Evolutionary conservation across 2,329 filamentous ascomycete genomes (phyloP), one percentile per base, ranked within the genome.

Genomic region (Paramyrothecium roridum): DNA sequence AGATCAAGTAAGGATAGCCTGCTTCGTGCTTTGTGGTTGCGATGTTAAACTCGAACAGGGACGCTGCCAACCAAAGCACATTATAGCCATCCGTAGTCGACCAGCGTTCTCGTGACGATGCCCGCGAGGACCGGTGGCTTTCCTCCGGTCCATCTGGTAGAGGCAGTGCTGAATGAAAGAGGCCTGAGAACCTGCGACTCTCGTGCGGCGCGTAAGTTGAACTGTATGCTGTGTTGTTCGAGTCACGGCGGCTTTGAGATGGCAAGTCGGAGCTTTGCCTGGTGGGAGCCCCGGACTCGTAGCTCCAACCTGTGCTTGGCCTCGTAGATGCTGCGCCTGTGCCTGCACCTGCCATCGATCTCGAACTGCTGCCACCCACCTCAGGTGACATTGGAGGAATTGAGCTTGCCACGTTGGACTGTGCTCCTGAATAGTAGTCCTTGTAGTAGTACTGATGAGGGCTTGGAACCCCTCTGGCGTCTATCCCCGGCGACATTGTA

Each of bases 21-120:
- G 90, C 93, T 74, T 98, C 95, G 56, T 90, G 87, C 64, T 96
- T 91, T 23, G 92, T 90, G 22, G 90, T 91, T 67, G 93, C 90
- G 67, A 98, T 98, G 66, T 96, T 96, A 76, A 98, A 99, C 71
- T 98, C 93, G 68, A 96, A 98, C 33, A 98, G 82, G 64, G 91
- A 96, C 20, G 93, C 95, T 16, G 93, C 95, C 19, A 97, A 80
- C 80, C 96, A 99, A 48, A 98, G 77, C 8, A 96, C 85, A 55
- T 87, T 89, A 60, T 87, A 88, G 21, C 85, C 80, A 52, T 82
- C 77, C 23, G 76, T 73, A 43, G 73, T 76, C 52, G 77, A 77
- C 48, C 70, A 78, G 43, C 83, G 78, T 62, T 86, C 83, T n/a
- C 79, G 76, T 16, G 82, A 86, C 4, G 84, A 86, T 30, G 81